Percentiles rank a stretch among this genome's conserved stretches.
phyloP scores from a whole-genome alignment of 139 green algal genomes.

The Tetradesmus obliquus region DNA sequence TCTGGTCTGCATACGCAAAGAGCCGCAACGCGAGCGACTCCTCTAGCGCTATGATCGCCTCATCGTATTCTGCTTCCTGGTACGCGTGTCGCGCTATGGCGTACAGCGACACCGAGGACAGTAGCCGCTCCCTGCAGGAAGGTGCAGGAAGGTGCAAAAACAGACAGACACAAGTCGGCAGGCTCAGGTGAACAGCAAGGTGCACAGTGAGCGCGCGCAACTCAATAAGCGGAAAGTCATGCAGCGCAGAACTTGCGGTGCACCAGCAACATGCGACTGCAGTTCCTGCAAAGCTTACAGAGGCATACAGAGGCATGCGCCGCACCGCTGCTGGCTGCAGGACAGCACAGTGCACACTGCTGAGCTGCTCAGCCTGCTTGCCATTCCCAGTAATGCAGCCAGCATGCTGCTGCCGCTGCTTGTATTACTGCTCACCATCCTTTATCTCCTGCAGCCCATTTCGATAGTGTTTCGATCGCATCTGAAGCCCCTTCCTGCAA shows the following conservation, averaged over 20 bases:
- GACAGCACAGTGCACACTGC: neutral
- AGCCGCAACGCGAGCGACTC: slow-evolving; percentile 48
- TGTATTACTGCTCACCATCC: slow-evolving; percentile 20
- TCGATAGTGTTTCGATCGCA: slow-evolving; percentile 24
- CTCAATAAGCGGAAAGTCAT: neutral
- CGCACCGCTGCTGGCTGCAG: neutral
- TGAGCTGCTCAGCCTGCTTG: neutral
- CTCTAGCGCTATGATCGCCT: slow-evolving; percentile 47
- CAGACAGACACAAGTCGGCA: neutral
- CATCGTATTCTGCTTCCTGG: slow-evolving; percentile 41
- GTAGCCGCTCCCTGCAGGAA: slow-evolving; percentile 40
- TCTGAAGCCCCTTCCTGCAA: slow-evolving; percentile 38
- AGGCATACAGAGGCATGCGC: neutral
- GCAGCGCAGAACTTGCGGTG: neutral
- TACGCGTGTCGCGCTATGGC: slow-evolving; percentile 45
- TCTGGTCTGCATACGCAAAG: slow-evolving; percentile 48
- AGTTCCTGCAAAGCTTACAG: neutral
- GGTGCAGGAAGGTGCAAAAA: neutral
- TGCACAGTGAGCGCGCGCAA: neutral
- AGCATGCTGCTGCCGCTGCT: neutral
- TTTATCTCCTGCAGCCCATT: slow-evolving; percentile 41
- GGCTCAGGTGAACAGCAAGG: neutral
- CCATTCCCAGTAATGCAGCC: neutral
- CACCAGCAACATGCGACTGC: neutral
- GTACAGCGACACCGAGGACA: slow-evolving; percentile 41